A percentile compares a stretch with the other conserved stretches of the same genome.
Conservation (phyloP, 2,329 filamentous ascomycete genomes). For the Cordyceps cateniannulata region DNA sequence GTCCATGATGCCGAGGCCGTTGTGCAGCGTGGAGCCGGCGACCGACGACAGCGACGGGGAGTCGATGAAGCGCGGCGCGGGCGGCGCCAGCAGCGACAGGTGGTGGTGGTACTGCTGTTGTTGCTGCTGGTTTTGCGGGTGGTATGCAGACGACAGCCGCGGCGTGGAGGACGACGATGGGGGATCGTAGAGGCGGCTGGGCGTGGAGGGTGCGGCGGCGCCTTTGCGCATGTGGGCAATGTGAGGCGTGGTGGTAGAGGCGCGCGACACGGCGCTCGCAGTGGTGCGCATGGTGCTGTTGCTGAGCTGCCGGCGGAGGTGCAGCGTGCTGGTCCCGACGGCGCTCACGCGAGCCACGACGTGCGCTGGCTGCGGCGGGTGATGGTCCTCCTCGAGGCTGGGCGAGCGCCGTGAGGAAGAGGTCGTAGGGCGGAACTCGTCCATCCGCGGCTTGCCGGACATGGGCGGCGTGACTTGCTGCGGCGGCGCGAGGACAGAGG, state of each 20-base stretch:
- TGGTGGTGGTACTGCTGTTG: background rate
- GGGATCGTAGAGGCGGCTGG: background rate
- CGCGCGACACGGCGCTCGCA: background rate
- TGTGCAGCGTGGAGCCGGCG: background rate
- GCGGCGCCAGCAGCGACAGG: background rate
- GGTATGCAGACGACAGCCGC: background rate
- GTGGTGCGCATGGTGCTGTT: background rate
- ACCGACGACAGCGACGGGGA: background rate
- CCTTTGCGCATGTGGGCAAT: background rate
- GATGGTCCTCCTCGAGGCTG: background rate
- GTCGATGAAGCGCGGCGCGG: background rate
- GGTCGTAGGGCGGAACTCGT: background rate
- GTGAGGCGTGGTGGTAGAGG: background rate
- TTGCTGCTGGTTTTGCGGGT: background rate
- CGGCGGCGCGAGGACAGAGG: conserved; percentile 7
- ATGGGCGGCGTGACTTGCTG: background rate
- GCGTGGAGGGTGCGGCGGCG: background rate
- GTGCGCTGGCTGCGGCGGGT: background rate
- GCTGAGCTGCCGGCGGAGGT: background rate
- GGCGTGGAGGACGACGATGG: too few species aligned
- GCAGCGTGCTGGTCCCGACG: background rate
- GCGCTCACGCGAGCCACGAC: background rate
- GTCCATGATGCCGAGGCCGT: background rate
- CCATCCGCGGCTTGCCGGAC: background rate
- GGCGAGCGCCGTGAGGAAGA: background rate